These are phyloP conservation scores for Solanum ahanhuiri DNA, from an alignment of 257 asterid genomes.

Conservation along the genomic window DNA sequence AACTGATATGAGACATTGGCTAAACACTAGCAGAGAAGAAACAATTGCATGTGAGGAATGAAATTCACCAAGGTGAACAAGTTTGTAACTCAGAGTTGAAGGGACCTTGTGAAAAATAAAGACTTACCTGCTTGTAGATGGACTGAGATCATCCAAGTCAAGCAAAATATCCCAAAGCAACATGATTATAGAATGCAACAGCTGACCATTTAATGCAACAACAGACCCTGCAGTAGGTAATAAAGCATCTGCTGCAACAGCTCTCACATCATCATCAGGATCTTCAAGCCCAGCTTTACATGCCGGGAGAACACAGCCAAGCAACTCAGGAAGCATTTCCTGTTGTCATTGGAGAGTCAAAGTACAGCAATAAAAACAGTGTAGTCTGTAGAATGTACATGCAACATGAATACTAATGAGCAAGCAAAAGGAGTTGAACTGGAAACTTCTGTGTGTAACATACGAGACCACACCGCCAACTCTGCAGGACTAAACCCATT, in stretches of 20 bases:
- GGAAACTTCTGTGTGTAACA: background rate
- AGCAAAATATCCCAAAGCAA: constrained; percentile 98
- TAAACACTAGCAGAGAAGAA: background rate
- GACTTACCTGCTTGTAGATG: constrained; percentile 94
- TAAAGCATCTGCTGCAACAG: constrained; percentile 97
- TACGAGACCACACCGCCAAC: background rate
- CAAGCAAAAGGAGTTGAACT: background rate
- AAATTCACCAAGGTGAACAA: background rate
- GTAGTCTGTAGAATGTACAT: background rate
- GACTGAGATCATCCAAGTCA: constrained; percentile 97
- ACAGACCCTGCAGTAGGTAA: constrained; percentile 83
- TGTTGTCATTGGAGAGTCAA: constrained; percentile 23
- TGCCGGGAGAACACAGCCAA: constrained; percentile 75
- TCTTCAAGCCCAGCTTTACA: constrained; percentile 98
- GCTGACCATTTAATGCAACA: constrained; percentile 63
- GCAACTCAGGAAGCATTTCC: constrained; percentile 87
- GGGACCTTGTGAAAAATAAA: background rate
- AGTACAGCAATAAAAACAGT: constrained; percentile 7
- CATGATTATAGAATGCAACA: constrained; percentile 81
- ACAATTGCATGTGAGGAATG: background rate
- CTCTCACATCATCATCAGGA: constrained; percentile 99
- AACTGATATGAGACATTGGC: background rate
- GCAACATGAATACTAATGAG: background rate
- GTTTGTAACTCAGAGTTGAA: background rate
- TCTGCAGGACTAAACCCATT: background rate